Percentiles rank a stretch among this genome's conserved stretches.
Conservation (phyloP, 2,329 filamentous ascomycete species). For the Fusarium concolor region DNA sequence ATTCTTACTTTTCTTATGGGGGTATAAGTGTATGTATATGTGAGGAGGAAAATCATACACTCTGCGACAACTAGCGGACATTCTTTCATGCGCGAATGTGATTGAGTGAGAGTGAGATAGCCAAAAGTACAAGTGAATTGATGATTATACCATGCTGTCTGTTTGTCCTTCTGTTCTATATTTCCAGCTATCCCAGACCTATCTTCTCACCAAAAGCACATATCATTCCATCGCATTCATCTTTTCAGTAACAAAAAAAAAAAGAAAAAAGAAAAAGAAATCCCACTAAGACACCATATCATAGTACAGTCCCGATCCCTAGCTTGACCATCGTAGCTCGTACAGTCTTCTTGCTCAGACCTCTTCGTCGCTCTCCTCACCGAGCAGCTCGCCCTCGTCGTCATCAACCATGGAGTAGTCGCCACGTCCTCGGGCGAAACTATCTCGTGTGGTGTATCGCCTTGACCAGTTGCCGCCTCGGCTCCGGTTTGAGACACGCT, state of each 20-base stretch:
- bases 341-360: slow-evolving; percentile 55
- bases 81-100: not conserved
- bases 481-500: slow-evolving; percentile 62
- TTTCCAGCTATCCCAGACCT: slow-evolving; percentile 3
- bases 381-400: slow-evolving; percentile 93
- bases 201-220: slow-evolving; percentile 13
- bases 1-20: not conserved
- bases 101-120: not conserved
- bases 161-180: slow-evolving; percentile 24
- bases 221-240: slow-evolving; percentile 21
- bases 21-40: not conserved
- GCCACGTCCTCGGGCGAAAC: slow-evolving; percentile 86
- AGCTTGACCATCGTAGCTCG: slow-evolving; percentile 27
- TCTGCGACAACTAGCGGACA: not conserved
- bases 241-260: slow-evolving; percentile 16
- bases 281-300: slow-evolving; percentile 27
- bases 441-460: slow-evolving; percentile 87
- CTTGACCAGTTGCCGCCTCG: slow-evolving; percentile 65
- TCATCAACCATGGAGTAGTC: slow-evolving; percentile 91
- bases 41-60: not conserved
- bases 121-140: slow-evolving; percentile 10
- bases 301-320: slow-evolving; percentile 21
- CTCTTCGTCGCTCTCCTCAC: slow-evolving; percentile 94
- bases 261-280: slow-evolving; percentile 16
- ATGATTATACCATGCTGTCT: slow-evolving; percentile 21